Evolutionary conservation across 768 basidiomycete genomes (phyloP).

Genomic region (Trametes meyenii): DNA sequence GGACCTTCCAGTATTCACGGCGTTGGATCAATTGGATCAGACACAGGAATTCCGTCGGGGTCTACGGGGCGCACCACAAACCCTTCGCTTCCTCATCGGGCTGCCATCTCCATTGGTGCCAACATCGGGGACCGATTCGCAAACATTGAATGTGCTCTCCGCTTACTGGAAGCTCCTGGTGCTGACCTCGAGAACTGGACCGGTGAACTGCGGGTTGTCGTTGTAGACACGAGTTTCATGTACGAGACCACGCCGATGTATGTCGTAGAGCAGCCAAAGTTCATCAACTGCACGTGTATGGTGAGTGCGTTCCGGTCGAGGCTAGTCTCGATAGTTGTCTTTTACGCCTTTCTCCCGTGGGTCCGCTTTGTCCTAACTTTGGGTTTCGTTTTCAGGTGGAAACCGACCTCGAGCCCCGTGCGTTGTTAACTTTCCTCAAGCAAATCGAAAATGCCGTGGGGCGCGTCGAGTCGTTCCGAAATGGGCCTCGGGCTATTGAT

Average conservation of each 20-base stretch:
- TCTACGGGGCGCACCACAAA: neutral
- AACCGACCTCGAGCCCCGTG: slow-evolving; percentile 64
- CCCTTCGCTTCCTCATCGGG: slow-evolving; percentile 36
- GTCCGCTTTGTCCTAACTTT: too few species aligned
- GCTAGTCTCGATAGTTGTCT: too few species aligned
- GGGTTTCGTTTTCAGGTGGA: slow-evolving; percentile 56
- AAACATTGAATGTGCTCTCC: slow-evolving; percentile 80
- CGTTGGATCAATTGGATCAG: too few species aligned
- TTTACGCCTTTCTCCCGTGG: too few species aligned
- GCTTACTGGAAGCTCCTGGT: slow-evolving; percentile 60
- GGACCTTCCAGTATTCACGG: neutral
- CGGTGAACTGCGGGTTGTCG: slow-evolving; percentile 33
- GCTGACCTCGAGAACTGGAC: slow-evolving; percentile 22
- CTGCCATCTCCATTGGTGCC: slow-evolving; percentile 82
- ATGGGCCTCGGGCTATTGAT: slow-evolving; percentile 90
- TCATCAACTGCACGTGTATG: slow-evolving; percentile 90
- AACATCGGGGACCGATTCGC: slow-evolving; percentile 87
- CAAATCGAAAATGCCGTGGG: slow-evolving; percentile 74
- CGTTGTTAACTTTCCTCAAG: slow-evolving; percentile 69
- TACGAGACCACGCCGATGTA: slow-evolving; percentile 98
- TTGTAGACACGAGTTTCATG: slow-evolving; percentile 84
- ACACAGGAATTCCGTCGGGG: neutral
- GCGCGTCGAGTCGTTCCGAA: slow-evolving; percentile 72
- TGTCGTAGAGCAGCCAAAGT: slow-evolving; percentile 83
- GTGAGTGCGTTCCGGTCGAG: slow-evolving; percentile 47